Evolutionary conservation across 805 yeast genomes (phyloP), one percentile per base, ranked within the genome.

Genomic region (Barnettozyma botsteinii): DNA sequence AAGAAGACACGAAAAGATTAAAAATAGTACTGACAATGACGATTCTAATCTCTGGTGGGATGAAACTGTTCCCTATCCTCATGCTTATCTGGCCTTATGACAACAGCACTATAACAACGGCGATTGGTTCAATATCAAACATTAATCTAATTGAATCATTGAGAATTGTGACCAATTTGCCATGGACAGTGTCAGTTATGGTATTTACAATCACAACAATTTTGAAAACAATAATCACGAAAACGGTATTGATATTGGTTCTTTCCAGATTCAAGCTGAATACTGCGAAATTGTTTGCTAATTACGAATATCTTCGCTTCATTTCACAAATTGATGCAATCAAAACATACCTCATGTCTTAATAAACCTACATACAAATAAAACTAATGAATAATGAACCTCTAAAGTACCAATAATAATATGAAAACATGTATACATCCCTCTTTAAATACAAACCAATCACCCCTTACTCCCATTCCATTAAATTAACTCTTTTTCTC

Each of bases 81-180:
- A 91, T 91, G 89, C 67, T 93, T 24, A 91, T 93, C 26, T 93
- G 99, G 99, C 93, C 95, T 1, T 93, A 93, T 55, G 96, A 93
- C 55, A 75, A 84, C n/a, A 69, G 81, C 1, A 68, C 82, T 4
- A 81, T 83, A 0, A 72, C 79, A 17, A 65, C 67, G 6, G 64
- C 79, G 9, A 82, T 85, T 23, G 73, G 73, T 43, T 65, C 77
- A 49, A 72, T 81, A 4, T 81, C 84, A 0, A 71, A 72, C 32
- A 58, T 81, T 37, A 81, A 76, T 46, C 67, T 77, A n/a, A 61
- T 81, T 7, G 95, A 86, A 53, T 79, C 88, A 0, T 52, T 79
- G 25, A 60, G 67, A 19, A 69, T 74, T 10, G 68, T 73, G 0
- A 65, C 70, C 0, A 50, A 53, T n/a, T 47, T 54, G 23, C 39